These are phyloP conservation scores for Salicornia ramosissima DNA, from an alignment of 148 eudicot species.

Conservation along the genomic window DNA sequence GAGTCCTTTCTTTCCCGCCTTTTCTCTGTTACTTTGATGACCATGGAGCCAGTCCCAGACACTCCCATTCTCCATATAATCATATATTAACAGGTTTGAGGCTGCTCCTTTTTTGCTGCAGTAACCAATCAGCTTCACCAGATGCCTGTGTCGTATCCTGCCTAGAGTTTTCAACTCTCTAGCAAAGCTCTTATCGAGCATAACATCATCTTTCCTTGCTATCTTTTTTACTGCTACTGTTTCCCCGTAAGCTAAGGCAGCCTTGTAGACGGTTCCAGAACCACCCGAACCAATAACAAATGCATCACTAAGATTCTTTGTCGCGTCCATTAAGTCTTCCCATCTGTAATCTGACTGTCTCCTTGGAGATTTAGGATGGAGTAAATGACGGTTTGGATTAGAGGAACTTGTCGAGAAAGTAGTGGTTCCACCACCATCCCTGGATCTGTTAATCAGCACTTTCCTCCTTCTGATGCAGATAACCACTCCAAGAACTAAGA, in stretches of 20 bases:
- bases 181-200: constrained; percentile 73
- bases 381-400: constrained; percentile 51
- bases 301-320: constrained; percentile 77
- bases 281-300: constrained; percentile 93
- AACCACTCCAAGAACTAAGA: constrained; percentile 53
- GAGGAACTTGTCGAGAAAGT: constrained; percentile 59
- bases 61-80: constrained; percentile 95
- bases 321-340: constrained; percentile 90
- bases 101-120: constrained; percentile 58
- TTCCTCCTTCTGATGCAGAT: constrained; percentile 49
- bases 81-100: constrained; percentile 70
- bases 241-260: constrained; percentile 60
- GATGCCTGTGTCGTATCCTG: constrained; percentile 86
- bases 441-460: constrained; percentile 37
- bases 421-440: constrained; percentile 37
- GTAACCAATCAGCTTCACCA: constrained; percentile 81
- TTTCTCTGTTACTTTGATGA: constrained; percentile 22
- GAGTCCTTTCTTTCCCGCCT: constrained; percentile 48
- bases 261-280: constrained; percentile 82
- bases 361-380: constrained; percentile 43
- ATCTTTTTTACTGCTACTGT: constrained; percentile 81
- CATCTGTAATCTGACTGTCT: constrained; percentile 55
- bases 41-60: constrained; percentile 89
- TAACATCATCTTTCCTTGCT: constrained; percentile 54
- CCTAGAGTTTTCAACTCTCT: constrained; percentile 91